A percentile compares a stretch with the other conserved stretches of the same genome.
phyloP scores from a whole-genome alignment of 2,329 filamentous ascomycete species.

The Blumeria hordei region DNA sequence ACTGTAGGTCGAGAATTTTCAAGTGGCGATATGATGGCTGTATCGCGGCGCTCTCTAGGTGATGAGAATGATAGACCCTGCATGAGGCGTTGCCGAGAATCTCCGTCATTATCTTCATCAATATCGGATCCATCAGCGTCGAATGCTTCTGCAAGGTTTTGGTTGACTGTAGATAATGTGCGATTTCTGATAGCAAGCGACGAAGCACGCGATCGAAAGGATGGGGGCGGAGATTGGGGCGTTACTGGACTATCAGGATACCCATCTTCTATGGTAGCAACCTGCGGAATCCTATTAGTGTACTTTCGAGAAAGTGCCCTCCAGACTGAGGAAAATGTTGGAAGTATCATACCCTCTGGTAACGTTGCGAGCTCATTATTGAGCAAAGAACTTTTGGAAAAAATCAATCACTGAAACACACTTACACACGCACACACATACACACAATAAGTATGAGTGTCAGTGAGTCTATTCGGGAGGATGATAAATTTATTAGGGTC shows the following conservation, averaged over 20 bases:
- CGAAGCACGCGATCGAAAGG: conserved; percentile 67
- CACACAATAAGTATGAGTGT: no score
- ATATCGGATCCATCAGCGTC: conserved; percentile 56
- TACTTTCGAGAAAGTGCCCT: no score
- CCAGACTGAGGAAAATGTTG: no score
- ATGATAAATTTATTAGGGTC: no score
- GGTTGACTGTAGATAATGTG: conserved; percentile 31
- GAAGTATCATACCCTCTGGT: conserved; percentile 27
- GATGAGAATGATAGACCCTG: conserved; percentile 26
- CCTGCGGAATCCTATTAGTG: not conserved
- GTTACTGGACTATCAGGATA: conserved; percentile 9
- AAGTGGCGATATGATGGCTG: conserved; percentile 9
- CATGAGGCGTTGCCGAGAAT: conserved; percentile 73
- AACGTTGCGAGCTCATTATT: conserved; percentile 18
- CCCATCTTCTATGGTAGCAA: conserved; percentile 7
- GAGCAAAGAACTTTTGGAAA: conserved; percentile 1
- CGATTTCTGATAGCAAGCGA: conserved; percentile 28
- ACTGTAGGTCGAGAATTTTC: conserved; percentile 7
- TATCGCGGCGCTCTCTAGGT: conserved; percentile 12
- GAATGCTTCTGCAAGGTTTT: conserved; percentile 80
- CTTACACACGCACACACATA: no score
- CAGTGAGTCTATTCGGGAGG: no score
- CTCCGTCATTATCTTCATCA: conserved; percentile 44
- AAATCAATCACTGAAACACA: no score
- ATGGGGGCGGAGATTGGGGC: conserved; percentile 40